A percentile compares a stretch with the other conserved stretches of the same genome.
These are phyloP conservation scores for Geotrichum macrosporum DNA, from an alignment of 1,139 yeast genomes.

Conservation along the genomic window DNA sequence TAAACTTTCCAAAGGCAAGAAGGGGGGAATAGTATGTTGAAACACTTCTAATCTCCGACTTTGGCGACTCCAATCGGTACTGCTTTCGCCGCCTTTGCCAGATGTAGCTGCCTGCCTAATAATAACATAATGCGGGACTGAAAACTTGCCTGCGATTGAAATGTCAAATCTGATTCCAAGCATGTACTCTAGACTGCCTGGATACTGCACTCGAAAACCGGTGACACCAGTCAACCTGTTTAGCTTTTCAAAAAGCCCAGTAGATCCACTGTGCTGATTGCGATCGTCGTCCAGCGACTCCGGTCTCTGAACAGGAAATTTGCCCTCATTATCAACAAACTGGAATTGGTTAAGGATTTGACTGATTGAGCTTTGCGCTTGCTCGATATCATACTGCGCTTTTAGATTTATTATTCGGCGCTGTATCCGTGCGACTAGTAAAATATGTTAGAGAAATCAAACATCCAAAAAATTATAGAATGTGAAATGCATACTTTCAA, in stretches of 20 bases:
- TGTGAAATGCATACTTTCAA: background rate
- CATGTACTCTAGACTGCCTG: slow-evolving; percentile 2
- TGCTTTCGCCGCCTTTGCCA: too few relatives aligned
- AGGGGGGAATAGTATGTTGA: slow-evolving; percentile 18
- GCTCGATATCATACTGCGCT: slow-evolving; percentile 1
- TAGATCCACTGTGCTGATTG: background rate
- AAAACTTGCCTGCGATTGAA: slow-evolving; percentile 1
- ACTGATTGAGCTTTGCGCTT: background rate
- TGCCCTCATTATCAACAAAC: background rate
- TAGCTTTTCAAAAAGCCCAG: slow-evolving; percentile 5
- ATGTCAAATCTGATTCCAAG: slow-evolving; percentile 17
- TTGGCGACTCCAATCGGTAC: background rate
- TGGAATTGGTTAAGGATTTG: background rate
- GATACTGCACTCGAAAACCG: slow-evolving; percentile 13
- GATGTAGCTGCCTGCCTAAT: slow-evolving; percentile 3
- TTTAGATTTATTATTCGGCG: background rate
- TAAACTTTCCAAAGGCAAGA: slow-evolving; percentile 9
- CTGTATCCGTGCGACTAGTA: slow-evolving; percentile 5
- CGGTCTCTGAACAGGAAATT: too few relatives aligned
- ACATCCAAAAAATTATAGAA: background rate
- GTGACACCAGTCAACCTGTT: slow-evolving; percentile 16
- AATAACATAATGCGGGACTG: slow-evolving; percentile 9
- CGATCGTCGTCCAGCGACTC: too few relatives aligned
- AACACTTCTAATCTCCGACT: slow-evolving; percentile 8
- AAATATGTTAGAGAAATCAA: background rate